phyloP scores from a whole-genome alignment of 768 basidiomycete genomes.

The Pisolithus sp. region DNA sequence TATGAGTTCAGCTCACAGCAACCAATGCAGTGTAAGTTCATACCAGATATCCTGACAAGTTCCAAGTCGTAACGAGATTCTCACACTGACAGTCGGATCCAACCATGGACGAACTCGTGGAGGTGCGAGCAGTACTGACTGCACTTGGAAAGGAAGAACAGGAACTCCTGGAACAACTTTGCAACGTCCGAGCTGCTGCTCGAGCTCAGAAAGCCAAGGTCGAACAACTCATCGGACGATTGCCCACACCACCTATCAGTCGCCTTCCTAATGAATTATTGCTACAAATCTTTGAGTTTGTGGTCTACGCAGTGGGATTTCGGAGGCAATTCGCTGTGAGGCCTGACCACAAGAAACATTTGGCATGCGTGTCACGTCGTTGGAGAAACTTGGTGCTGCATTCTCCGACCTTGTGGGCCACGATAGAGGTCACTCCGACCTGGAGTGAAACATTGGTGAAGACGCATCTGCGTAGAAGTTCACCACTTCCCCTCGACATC shows the following conservation, averaged over 20 bases:
- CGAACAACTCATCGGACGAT: not conserved
- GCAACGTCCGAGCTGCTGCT: not conserved
- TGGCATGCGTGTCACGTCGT: not conserved
- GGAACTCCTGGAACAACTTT: not conserved
- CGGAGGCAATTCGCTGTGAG: not conserved
- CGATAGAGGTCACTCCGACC: not conserved
- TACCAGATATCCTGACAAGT: no score
- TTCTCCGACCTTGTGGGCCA: not conserved
- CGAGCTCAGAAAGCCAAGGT: not conserved
- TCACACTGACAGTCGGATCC: no score
- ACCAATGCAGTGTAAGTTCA: no score
- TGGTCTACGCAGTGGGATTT: not conserved
- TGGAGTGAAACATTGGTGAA: not conserved
- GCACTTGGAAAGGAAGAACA: not conserved
- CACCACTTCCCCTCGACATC: not conserved
- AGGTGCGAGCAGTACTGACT: not conserved
- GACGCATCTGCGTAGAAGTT: not conserved
- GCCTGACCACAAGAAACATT: not conserved
- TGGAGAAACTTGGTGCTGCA: not conserved
- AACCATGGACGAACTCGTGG: not conserved
- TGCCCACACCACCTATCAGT: not conserved
- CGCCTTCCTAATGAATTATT: not conserved
- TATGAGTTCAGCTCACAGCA: no score
- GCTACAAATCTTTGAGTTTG: not conserved
- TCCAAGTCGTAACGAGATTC: no score